Conservation (phyloP, 148 eudicot genomes). For the Salicornia ramosissima region DNA sequence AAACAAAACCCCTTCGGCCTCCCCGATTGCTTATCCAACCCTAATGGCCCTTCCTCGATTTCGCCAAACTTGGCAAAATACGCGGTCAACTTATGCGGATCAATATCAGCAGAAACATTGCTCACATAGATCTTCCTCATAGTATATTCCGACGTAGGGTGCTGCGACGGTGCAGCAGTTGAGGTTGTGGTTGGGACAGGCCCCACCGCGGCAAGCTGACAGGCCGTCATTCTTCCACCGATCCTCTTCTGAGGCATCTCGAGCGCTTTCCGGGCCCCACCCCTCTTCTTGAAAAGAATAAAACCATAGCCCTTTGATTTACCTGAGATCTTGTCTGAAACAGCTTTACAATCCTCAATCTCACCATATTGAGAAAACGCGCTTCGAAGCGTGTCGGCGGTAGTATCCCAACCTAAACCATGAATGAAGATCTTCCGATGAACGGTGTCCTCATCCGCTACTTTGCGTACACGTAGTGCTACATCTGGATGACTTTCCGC, state of each 20-base stretch:
- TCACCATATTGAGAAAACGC: constrained; percentile 65
- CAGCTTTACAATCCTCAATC: constrained; percentile 88
- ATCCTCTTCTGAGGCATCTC: constrained; percentile 81
- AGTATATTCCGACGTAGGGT: constrained; percentile 61
- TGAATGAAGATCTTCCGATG: constrained; percentile 92
- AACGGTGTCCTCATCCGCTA: constrained; percentile 70
- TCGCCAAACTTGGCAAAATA: constrained; percentile 75
- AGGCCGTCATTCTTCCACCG: constrained; percentile 60
- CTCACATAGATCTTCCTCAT: constrained; percentile 90
- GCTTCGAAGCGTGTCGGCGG: constrained; percentile 45
- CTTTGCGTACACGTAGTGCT: constrained; percentile 29
- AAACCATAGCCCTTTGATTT: constrained; percentile 92
- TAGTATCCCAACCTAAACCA: constrained; percentile 89
- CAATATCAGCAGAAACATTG: constrained; percentile 79
- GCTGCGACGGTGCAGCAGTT: constrained; percentile 19
- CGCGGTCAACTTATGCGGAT: constrained; percentile 46
- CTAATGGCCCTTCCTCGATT: constrained; percentile 93
- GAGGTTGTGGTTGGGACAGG: constrained; percentile 49
- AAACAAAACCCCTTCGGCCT: constrained; percentile 85
- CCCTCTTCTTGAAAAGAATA: constrained; percentile 58
- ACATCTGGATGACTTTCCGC: constrained; percentile 47
- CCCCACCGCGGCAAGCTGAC: constrained; percentile 87
- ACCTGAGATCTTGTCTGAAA: constrained; percentile 57
- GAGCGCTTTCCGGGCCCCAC: constrained; percentile 62
- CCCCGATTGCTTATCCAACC: constrained; percentile 78